Evolutionary conservation across 306 rosid species (phyloP).

Genomic region (Quercus gilva): DNA sequence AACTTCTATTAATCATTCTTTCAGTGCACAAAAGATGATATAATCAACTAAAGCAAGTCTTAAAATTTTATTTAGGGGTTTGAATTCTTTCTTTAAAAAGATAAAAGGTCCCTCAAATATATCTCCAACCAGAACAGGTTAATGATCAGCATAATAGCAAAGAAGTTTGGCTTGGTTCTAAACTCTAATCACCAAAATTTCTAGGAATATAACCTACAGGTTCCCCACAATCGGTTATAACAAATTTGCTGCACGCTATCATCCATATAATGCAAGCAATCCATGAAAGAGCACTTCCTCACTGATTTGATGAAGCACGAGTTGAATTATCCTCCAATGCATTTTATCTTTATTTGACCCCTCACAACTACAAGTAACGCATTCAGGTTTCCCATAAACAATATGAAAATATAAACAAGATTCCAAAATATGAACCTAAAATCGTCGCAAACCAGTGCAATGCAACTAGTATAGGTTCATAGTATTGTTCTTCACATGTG

Average conservation of each 20-base stretch:
- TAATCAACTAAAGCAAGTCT: not conserved
- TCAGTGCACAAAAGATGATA: not conserved
- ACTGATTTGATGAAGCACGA: too few species aligned
- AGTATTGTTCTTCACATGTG: not conserved
- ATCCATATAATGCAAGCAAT: too few species aligned
- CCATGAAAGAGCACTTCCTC: too few species aligned
- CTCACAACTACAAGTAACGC: too few species aligned
- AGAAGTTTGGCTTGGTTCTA: not conserved
- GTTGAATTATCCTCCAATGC: too few species aligned
- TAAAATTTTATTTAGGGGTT: not conserved
- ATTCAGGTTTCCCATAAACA: too few species aligned
- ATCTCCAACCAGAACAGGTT: not conserved
- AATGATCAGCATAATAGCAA: not conserved
- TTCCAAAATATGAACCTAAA: too few species aligned
- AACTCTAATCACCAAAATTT: not conserved
- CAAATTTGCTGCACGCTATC: not conserved
- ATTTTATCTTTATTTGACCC: too few species aligned
- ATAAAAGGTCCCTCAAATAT: not conserved
- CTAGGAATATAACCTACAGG: not conserved
- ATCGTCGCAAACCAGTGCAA: too few species aligned
- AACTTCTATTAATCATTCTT: not conserved
- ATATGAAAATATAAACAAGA: too few species aligned
- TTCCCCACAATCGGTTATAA: not conserved
- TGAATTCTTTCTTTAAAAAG: not conserved
- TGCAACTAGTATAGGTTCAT: too few species aligned